Evolutionary conservation across 2,329 filamentous ascomycete species (phyloP).

Genomic region (Paramyrothecium roridum): DNA sequence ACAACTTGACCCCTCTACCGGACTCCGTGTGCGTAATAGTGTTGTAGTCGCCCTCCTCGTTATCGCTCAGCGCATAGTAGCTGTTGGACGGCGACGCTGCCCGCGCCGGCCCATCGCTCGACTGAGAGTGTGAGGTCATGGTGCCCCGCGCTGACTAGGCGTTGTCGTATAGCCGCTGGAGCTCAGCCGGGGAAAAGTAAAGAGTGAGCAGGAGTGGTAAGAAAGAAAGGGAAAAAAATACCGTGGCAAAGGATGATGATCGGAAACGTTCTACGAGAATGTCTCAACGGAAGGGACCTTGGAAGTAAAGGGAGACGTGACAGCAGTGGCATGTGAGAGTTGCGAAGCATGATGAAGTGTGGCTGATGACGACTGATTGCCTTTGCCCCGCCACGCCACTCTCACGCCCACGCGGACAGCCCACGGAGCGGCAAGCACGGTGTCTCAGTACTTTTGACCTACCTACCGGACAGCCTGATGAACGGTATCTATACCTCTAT

Average conservation of each 20-base stretch:
- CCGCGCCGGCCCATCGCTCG: slow-evolving; percentile 23
- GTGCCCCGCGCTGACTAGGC: not conserved
- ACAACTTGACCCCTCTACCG: slow-evolving; percentile 82
- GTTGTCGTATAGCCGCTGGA: not conserved
- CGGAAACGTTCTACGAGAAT: not conserved
- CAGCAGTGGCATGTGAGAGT: not conserved
- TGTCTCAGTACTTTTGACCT: too few species aligned
- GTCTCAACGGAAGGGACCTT: not conserved
- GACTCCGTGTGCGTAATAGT: slow-evolving; percentile 79
- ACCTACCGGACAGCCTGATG: too few species aligned
- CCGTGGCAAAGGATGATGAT: too few species aligned
- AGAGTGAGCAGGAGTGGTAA: not conserved
- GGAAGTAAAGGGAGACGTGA: not conserved
- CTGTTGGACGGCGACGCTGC: slow-evolving; percentile 74
- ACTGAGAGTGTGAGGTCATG: slow-evolving; percentile 17
- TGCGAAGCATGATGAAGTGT: not conserved
- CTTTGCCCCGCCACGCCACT: not conserved
- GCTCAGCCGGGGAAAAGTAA: not conserved
- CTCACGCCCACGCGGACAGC: not conserved
- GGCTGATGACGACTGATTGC: not conserved
- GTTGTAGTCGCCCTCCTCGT: slow-evolving; percentile 92
- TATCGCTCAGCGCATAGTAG: slow-evolving; percentile 94
- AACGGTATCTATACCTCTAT: too few species aligned
- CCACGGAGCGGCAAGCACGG: too few species aligned
- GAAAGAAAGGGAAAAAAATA: too few species aligned